Conservation (phyloP, 306 rosid genomes). For the Echinosophora koreensis region DNA sequence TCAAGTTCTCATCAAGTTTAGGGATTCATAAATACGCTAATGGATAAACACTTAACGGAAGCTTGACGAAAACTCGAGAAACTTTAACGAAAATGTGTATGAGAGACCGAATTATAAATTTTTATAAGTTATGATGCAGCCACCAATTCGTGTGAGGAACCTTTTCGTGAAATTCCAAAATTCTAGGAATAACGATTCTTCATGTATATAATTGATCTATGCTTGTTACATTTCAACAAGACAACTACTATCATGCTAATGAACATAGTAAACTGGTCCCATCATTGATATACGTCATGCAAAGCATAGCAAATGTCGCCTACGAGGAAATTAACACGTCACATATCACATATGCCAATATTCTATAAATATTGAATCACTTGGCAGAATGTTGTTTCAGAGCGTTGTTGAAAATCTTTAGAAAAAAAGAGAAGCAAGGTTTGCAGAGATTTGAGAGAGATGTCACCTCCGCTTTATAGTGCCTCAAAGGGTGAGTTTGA, state of each 20-base stretch:
- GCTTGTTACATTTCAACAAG: conserved; percentile 9
- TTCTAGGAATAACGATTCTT: neutral
- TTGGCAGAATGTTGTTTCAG: conserved; percentile 43
- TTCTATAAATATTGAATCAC: conserved; percentile 40
- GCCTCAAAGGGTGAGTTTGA: conserved; percentile 40
- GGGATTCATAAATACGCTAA: too few relatives aligned
- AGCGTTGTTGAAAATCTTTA: conserved; percentile 56
- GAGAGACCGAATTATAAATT: too few relatives aligned
- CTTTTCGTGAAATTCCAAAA: conserved; percentile 34
- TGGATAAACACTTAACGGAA: too few relatives aligned
- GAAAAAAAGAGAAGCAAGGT: conserved; percentile 14
- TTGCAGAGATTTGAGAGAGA: conserved; percentile 28
- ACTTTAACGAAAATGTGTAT: too few relatives aligned
- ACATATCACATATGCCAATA: too few relatives aligned
- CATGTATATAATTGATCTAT: neutral
- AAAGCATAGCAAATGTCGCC: neutral
- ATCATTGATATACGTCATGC: too few relatives aligned
- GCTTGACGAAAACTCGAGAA: too few relatives aligned
- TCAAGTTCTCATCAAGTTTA: too few relatives aligned
- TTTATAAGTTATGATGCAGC: neutral
- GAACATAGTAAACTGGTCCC: neutral
- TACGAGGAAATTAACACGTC: neutral
- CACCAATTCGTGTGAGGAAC: conserved; percentile 14
- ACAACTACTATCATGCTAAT: conserved; percentile 9
- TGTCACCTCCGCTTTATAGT: conserved; percentile 47